Percentiles rank a stretch among this genome's conserved stretches.
These are phyloP conservation scores for Verticillium isaacii DNA, from an alignment of 2,329 filamentous ascomycete species.

Conservation along the genomic window DNA sequence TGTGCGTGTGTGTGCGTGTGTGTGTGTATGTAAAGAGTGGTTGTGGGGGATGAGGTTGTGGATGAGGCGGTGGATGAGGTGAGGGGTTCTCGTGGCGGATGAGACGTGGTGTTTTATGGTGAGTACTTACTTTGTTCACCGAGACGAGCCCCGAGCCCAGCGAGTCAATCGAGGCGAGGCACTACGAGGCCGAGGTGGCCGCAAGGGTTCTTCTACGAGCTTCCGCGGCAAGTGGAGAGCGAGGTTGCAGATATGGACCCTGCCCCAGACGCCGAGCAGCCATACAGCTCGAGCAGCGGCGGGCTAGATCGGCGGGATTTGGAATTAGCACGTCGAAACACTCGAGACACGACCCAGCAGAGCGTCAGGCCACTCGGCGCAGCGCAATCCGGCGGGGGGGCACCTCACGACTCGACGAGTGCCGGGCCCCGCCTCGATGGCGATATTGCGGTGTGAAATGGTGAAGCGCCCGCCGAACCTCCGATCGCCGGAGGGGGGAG, in stretches of 20 bases:
- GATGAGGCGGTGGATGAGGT: not conserved
- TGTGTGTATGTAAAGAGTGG: too few relatives aligned
- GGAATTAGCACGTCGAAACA: not conserved
- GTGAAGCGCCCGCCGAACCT: not conserved
- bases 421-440: not conserved
- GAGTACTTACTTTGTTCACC: not conserved
- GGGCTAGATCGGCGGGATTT: not conserved
- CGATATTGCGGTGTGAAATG: not conserved
- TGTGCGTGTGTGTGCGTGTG: too few relatives aligned
- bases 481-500: not conserved
- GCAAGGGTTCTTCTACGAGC: not conserved
- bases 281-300: not conserved
- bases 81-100: not conserved
- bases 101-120: not conserved
- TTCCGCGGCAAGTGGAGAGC: not conserved
- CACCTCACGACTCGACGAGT: not conserved
- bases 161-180: not conserved
- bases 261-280: not conserved
- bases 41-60: not conserved
- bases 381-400: not conserved
- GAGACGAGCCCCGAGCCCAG: not conserved
- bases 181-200: not conserved
- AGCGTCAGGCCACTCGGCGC: not conserved
- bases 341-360: not conserved
- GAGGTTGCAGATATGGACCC: not conserved